Conservation (phyloP, 2,329 filamentous ascomycete species). For the Exophiala sp. region DNA sequence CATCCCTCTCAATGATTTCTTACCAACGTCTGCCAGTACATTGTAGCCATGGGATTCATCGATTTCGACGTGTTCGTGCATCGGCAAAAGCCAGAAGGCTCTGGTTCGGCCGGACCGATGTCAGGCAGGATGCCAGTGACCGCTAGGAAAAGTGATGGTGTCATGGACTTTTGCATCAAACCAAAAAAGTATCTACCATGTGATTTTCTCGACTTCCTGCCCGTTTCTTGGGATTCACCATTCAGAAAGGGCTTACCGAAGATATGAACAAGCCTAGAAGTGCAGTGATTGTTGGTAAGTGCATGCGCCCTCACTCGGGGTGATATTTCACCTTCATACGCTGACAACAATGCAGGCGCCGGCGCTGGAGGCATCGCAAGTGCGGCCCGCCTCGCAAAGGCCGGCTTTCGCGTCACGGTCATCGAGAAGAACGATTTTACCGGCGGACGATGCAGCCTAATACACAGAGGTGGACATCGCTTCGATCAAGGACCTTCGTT, state of each 20-base stretch:
- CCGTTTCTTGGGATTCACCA: not conserved
- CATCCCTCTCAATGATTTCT: too few relatives aligned
- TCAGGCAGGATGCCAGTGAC: not conserved
- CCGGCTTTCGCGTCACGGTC: conserved; percentile 69
- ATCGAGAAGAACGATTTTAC: conserved; percentile 74
- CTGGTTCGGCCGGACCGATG: not conserved
- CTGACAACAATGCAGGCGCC: conserved; percentile 49
- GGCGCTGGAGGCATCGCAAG: conserved; percentile 70
- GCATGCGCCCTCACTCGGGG: conserved; percentile 1
- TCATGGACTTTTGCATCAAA: conserved; percentile 19
- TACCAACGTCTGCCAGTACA: too few relatives aligned
- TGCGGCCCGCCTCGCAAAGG: conserved; percentile 66
- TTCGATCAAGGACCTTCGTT: conserved; percentile 77
- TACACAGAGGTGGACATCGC: conserved; percentile 52
- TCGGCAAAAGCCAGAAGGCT: too few relatives aligned
- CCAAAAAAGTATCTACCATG: conserved; percentile 12
- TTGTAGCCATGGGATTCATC: too few relatives aligned
- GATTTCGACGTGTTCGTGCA: too few relatives aligned
- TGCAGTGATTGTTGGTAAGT: conserved; percentile 53
- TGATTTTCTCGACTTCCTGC: conserved; percentile 3
- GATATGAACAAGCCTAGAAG: conserved; percentile 39
- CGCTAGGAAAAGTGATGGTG: conserved; percentile 24
- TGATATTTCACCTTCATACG: not conserved
- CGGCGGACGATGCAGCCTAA: conserved; percentile 67
- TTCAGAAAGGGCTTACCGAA: not conserved